Evolutionary conservation across 106 monocot genomes (phyloP).

Genomic region (Dioscorea dumetorum): DNA sequence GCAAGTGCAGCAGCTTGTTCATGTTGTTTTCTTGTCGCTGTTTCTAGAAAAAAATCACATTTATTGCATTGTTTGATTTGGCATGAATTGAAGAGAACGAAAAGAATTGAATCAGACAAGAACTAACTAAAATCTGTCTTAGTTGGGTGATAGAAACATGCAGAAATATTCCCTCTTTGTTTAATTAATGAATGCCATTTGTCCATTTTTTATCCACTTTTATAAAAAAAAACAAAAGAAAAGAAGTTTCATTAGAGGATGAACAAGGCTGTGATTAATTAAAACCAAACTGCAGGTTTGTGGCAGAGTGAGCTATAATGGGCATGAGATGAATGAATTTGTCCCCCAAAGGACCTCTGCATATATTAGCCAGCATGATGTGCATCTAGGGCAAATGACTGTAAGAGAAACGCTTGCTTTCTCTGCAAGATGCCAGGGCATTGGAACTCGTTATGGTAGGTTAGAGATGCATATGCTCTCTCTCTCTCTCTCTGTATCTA

Average conservation of each 20-base stretch:
- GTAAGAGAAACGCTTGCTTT: constrained; percentile 52
- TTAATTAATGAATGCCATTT: no score
- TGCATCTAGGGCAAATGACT: constrained; percentile 55
- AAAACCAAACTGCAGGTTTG: constrained; percentile 21
- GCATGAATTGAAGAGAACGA: no score
- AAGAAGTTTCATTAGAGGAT: background rate
- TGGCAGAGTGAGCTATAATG: constrained; percentile 50
- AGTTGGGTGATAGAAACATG: no score
- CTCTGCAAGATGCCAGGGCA: constrained; percentile 45
- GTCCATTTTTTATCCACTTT: no score
- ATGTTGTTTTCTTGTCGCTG: no score
- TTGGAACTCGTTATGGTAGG: constrained; percentile 42
- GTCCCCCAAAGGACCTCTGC: constrained; percentile 48
- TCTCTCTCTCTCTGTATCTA: no score
- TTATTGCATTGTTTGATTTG: no score
- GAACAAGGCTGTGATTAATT: background rate
- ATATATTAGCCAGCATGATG: constrained; percentile 58
- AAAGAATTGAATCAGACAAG: no score
- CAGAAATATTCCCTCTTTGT: no score
- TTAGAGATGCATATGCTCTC: background rate
- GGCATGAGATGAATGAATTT: constrained; percentile 51
- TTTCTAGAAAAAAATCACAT: no score
- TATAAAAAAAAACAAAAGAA: no score
- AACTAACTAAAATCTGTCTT: no score
- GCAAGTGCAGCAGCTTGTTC: constrained; percentile 4